Conservation (phyloP, 2,329 filamentous ascomycete species). For the Coniochaeta sp. region DNA sequence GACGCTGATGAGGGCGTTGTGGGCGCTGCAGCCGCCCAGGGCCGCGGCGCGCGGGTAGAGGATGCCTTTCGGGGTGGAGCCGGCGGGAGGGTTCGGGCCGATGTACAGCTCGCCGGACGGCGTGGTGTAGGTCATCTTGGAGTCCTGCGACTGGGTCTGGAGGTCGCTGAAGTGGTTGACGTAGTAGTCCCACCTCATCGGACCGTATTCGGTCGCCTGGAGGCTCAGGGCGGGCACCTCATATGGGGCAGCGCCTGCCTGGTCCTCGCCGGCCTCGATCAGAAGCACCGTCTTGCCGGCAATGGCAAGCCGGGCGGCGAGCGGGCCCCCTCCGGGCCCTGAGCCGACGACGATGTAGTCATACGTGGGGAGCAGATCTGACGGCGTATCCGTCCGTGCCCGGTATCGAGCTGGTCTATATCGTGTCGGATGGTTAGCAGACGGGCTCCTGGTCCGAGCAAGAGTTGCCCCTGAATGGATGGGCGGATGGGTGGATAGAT, state of each 20-base stretch:
- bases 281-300: conserved; percentile 53
- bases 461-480: too few species aligned
- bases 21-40: conserved; percentile 27
- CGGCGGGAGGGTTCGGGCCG: conserved; percentile 22
- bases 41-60: conserved; percentile 28
- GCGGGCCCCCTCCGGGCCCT: conserved; percentile 50
- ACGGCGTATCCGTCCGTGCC: conserved; percentile 12
- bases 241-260: conserved; percentile 24
- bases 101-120: conserved; percentile 26
- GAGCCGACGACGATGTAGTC: conserved; percentile 58
- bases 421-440: conserved; percentile 1
- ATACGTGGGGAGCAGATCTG: conserved; percentile 30
- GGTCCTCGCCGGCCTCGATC: conserved; percentile 49
- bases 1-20: conserved; percentile 30
- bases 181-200: conserved; percentile 49
- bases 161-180: conserved; percentile 52
- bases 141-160: conserved; percentile 39
- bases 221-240: conserved; percentile 6
- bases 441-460: too few species aligned
- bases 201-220: conserved; percentile 10
- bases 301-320: conserved; percentile 50
- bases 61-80: conserved; percentile 22
- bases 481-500: too few species aligned
- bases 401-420: conserved; percentile 6
- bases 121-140: conserved; percentile 35